Evolutionary conservation across 1,284 basidiomycete genomes (phyloP), one percentile per base, ranked within the genome.

Genomic region (Takashimella koratensis): DNA sequence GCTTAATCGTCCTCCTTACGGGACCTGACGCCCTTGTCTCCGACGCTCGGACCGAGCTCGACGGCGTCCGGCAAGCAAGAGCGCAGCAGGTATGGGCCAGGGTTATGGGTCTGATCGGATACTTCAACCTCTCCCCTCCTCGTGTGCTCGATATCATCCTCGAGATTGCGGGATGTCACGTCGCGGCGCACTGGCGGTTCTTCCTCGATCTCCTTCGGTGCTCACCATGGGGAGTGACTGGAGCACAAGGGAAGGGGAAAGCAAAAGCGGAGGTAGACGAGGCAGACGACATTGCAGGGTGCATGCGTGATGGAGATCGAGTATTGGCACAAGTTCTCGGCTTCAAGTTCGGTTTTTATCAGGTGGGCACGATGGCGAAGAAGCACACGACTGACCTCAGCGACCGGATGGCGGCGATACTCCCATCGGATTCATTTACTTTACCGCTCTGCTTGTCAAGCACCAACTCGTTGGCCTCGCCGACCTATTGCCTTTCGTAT

Each of bases 61-160:
- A 58, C 23, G 42, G 50, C 12, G 54, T 54, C 5, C 46, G 62
- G 13, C 23, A 83, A 51, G 81, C 81, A 39, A 84, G 88, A 41
- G 86, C 87, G 3, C 81, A 82, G 41, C 79, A 82, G 36, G 85
- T 87, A n/a, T 93, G 90, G 90, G 84, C 86, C 54, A 87, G 88
- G 55, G 82, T 94, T 52, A 86, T 93, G 65, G 86, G 86, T 51
- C 82, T 96, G 48, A 89, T 96, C 66, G 94, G 95, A 23, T 94
- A 90, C 75, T 98, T 98, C 70, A 91, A 96, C 73, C 82, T 99
- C 45, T 92, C 97, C 68, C 94, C 96, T 8, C 91, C 93, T 65
- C 83, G 95, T 56, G 92, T 90, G 0, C 80, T 98, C 56, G 96
- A 98, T 71, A 80, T 98, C 59, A 88, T 98, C 53, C 82, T 98